A percentile compares a stretch with the other conserved stretches of the same genome.
Conservation (phyloP, 805 yeast genomes). For the Zygosaccharomyces siamensis region DNA sequence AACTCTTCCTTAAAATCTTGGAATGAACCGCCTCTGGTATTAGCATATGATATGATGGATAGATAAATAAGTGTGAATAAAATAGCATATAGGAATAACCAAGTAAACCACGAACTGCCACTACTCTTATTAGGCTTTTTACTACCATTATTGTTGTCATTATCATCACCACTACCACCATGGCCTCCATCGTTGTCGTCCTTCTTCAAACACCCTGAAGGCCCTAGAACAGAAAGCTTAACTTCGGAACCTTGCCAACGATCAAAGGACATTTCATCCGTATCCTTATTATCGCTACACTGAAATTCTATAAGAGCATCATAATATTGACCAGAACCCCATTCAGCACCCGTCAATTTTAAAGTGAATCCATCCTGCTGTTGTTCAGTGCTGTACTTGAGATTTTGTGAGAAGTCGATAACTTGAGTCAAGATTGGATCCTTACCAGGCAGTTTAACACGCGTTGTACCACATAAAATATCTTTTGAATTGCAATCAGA, state of each 20-base stretch:
- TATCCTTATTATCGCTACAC: slow-evolving; percentile 42
- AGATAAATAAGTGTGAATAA: slow-evolving; percentile 69
- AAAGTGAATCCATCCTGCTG: slow-evolving; percentile 37
- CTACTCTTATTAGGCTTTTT: slow-evolving; percentile 31
- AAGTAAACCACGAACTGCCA: slow-evolving; percentile 52
- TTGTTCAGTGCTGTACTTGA: slow-evolving; percentile 27
- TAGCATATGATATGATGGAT: slow-evolving; percentile 64
- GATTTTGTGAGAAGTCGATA: slow-evolving; percentile 47
- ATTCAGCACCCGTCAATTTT: slow-evolving; percentile 47
- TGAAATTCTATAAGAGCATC: slow-evolving; percentile 44
- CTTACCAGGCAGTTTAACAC: slow-evolving; percentile 46
- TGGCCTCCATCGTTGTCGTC: slow-evolving; percentile 22
- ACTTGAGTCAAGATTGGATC: slow-evolving; percentile 53
- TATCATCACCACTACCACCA: slow-evolving; percentile 20
- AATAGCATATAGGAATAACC: slow-evolving; percentile 67
- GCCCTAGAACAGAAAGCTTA: slow-evolving; percentile 36
- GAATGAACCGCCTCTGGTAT: slow-evolving; percentile 60
- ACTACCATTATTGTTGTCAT: slow-evolving; percentile 24
- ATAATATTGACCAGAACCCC: slow-evolving; percentile 62
- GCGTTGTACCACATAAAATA: slow-evolving; percentile 72
- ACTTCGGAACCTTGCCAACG: slow-evolving; percentile 28
- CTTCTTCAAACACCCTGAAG: slow-evolving; percentile 41
- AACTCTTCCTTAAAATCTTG: slow-evolving; percentile 73
- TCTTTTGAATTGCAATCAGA: slow-evolving; percentile 63
- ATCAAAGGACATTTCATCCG: slow-evolving; percentile 24